Percentiles rank a stretch among this genome's conserved stretches.
Conservation (phyloP, 192 early-diverging fungal species). For the Coemansia sp. region DNA sequence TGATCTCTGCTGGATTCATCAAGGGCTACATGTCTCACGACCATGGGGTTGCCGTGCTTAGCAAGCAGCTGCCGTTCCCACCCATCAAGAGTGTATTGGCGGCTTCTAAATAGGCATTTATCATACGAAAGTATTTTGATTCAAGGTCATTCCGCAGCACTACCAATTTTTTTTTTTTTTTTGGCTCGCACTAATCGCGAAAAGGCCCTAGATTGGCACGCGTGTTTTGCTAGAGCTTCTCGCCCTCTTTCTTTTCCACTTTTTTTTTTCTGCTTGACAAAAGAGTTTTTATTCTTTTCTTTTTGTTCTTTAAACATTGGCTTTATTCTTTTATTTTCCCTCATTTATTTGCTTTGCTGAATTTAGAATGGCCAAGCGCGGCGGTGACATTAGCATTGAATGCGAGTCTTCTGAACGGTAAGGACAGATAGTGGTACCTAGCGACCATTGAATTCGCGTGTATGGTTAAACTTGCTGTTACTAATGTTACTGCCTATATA, state of each 20-base stretch:
- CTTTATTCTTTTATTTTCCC: neutral
- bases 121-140: neutral
- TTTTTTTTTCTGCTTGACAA: neutral
- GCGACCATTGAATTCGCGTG: neutral
- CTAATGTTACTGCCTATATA: neutral
- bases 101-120: neutral
- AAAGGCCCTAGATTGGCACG: neutral
- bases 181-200: neutral
- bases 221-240: neutral
- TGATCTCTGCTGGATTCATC: slow-evolving; percentile 86
- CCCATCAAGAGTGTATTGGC: slow-evolving; percentile 11
- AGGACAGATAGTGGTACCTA: neutral
- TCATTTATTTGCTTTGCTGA: neutral
- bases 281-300: neutral
- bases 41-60: slow-evolving; percentile 73
- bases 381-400: slow-evolving; percentile 28
- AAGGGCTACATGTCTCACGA: slow-evolving; percentile 89
- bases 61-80: slow-evolving; percentile 80
- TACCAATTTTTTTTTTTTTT: neutral
- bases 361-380: slow-evolving; percentile 35
- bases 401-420: slow-evolving; percentile 50
- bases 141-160: slow-evolving; percentile 5
- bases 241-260: neutral
- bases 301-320: neutral
- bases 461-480: neutral